Conservation (phyloP, 2,329 filamentous ascomycete species). For the Aspergillus spinulosporus region DNA sequence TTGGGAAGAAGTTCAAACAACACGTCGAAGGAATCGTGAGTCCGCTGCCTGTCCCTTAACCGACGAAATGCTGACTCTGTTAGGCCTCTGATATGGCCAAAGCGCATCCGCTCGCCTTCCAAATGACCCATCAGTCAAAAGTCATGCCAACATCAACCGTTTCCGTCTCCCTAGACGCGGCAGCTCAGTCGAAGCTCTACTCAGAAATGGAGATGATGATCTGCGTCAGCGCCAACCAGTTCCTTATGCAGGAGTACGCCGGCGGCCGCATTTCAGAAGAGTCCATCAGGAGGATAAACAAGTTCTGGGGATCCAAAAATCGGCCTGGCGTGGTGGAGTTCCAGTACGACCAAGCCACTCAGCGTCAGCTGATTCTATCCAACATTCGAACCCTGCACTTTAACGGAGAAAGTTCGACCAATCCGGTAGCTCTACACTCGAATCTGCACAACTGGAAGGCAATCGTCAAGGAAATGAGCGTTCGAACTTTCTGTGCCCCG, state of each 20-base stretch:
- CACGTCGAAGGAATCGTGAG: slow-evolving; percentile 40
- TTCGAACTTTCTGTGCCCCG: slow-evolving; percentile 53
- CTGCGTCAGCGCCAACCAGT: slow-evolving; percentile 46
- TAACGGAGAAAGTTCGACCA: slow-evolving; percentile 43
- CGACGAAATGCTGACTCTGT: slow-evolving; percentile 2
- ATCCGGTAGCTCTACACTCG: slow-evolving; percentile 45
- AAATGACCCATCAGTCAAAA: slow-evolving; percentile 14
- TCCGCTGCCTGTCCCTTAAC: background rate
- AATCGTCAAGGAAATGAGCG: slow-evolving; percentile 48
- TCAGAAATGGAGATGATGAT: slow-evolving; percentile 50
- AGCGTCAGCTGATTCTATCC: slow-evolving; percentile 48
- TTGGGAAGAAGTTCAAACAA: slow-evolving; percentile 43
- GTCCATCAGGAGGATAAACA: slow-evolving; percentile 42
- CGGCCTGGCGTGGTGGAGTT: slow-evolving; percentile 53
- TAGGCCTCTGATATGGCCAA: slow-evolving; percentile 32
- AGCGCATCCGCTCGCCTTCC: slow-evolving; percentile 18
- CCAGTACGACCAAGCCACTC: slow-evolving; percentile 54
- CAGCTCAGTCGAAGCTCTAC: slow-evolving; percentile 46
- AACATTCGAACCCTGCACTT: slow-evolving; percentile 51
- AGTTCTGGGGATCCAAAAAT: slow-evolving; percentile 49
- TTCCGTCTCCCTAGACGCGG: slow-evolving; percentile 43
- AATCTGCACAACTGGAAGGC: slow-evolving; percentile 53
- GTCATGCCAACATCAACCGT: slow-evolving; percentile 29
- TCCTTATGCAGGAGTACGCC: slow-evolving; percentile 45
- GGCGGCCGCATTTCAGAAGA: slow-evolving; percentile 41